Percentiles rank a stretch among this genome's conserved stretches.
These are phyloP conservation scores for Arthrocladium fulminans DNA, from an alignment of 2,329 filamentous ascomycete species.

Conservation along the genomic window DNA sequence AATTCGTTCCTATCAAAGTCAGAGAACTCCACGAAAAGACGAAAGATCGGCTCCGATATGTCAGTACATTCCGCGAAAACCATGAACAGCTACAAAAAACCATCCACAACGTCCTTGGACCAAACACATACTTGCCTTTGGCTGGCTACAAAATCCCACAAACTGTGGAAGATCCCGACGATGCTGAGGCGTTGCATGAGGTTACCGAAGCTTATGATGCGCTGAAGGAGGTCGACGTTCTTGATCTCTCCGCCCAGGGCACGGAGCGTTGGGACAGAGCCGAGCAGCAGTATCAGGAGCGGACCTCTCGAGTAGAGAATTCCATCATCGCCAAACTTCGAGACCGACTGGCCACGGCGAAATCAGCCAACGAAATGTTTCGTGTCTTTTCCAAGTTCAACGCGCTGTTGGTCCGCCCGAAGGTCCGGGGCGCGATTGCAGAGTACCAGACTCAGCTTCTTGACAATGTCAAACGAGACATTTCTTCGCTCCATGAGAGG, in stretches of 20 bases:
- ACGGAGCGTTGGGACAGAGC: constrained; percentile 88
- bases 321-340: constrained; percentile 92
- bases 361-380: constrained; percentile 99
- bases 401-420: constrained; percentile 93
- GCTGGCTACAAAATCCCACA: constrained; percentile 54
- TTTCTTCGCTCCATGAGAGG: constrained; percentile 82
- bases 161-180: constrained; percentile 87
- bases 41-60: constrained; percentile 84
- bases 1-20: constrained; percentile 98
- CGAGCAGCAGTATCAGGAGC: constrained; percentile 93
- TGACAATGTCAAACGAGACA: constrained; percentile 95
- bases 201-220: constrained; percentile 91
- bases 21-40: constrained; percentile 76
- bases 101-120: constrained; percentile 91
- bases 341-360: constrained; percentile 87
- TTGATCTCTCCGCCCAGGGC: constrained; percentile 84
- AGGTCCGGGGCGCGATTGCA: constrained; percentile 94
- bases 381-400: constrained; percentile 99
- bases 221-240: constrained; percentile 84
- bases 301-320: constrained; percentile 94
- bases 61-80: constrained; percentile 88
- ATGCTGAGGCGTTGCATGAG: constrained; percentile 94
- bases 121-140: constrained; percentile 48
- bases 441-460: constrained; percentile 98
- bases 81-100: constrained; percentile 96